Evolutionary conservation across 495 filamentous ascomycete genomes (phyloP), one percentile per base, ranked within the genome.

Genomic region (Aspergillus cavernicola): DNA sequence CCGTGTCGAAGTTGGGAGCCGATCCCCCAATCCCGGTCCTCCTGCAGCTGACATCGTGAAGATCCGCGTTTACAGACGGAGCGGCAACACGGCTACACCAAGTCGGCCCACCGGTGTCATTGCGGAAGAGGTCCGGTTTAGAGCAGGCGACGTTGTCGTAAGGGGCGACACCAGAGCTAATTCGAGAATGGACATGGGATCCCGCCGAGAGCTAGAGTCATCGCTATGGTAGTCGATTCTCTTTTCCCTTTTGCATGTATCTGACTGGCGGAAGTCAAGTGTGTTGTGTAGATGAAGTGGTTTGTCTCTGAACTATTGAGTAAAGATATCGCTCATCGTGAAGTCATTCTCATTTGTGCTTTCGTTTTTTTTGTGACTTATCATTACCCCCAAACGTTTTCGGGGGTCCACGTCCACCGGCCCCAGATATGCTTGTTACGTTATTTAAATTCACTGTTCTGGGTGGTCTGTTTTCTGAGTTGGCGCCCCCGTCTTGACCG

Each of bases 361-460:
- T 72, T 46, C 70, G 68, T 57, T 73, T 74, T 57, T 73, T 73
- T 55, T 71, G 66, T n/a, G 66, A 64, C 40, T 68, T 66, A 26
- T 58, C 48, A 20, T 59, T 65, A 18, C 58, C 58, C n/a, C 44
- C 52, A 33, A 24, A 12, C 1, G n/a, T 1, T 5, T 35, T 46
- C 2, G 43, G 7, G 41, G 59, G 56, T 55, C 63, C 41, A 42
- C 61, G 57, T 56, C 65, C 40, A 9, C 55, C 58, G 3, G 32
- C 32, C 4, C 69, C 69, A 20, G 72, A 75, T 33, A 75, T 73
- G 43, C 64, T 66, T 8, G 62, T 70, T n/a, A 74, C 36, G 2
- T 64, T 18, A 1, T 50, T 56, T 10, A 71, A 28, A n/a, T 55
- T 65, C 29, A 59, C 44, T 18, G 47, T 63, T 31, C 57, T 65